A percentile compares a stretch with the other conserved stretches of the same genome.
Evolutionary conservation across 2,329 filamentous ascomycete species (phyloP).

Genomic region (Hymenoscyphus infarciens): DNA sequence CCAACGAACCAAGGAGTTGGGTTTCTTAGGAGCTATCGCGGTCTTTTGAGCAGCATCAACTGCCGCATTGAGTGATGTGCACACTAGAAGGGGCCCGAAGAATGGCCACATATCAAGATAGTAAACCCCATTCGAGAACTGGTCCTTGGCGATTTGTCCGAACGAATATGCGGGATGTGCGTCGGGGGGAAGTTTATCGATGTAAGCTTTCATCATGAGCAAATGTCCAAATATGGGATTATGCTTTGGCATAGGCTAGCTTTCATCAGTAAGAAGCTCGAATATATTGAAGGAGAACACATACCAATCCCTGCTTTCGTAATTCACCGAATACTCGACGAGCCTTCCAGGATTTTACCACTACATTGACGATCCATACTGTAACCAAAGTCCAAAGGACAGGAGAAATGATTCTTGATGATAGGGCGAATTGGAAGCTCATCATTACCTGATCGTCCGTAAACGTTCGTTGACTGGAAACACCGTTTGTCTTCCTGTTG

Average conservation of each 20-base stretch:
- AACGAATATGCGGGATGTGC: conserved; percentile 3
- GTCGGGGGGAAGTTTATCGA: conserved; percentile 8
- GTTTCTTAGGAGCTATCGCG: conserved; percentile 2
- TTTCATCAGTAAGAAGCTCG: background rate
- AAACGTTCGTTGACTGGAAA: background rate
- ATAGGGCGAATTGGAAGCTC: background rate
- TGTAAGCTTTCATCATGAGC: background rate
- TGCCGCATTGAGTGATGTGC: background rate
- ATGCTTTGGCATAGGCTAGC: conserved; percentile 7
- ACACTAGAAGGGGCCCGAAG: conserved; percentile 6
- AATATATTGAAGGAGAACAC: background rate
- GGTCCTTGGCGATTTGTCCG: conserved; percentile 6
- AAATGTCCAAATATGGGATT: conserved; percentile 11
- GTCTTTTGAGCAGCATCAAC: conserved; percentile 4
- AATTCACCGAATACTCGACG: conserved; percentile 7
- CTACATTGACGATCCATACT: background rate
- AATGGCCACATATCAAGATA: conserved; percentile 21
- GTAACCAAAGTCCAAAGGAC: background rate
- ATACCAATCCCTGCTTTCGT: background rate
- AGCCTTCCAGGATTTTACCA: conserved; percentile 5
- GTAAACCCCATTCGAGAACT: conserved; percentile 10
- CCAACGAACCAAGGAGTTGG: conserved; percentile 8
- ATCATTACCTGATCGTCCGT: background rate
- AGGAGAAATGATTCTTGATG: background rate
- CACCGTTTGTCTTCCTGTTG: background rate